These are phyloP conservation scores for Colletotrichum sp. DNA, from an alignment of 2,329 filamentous ascomycete genomes.

Conservation along the genomic window DNA sequence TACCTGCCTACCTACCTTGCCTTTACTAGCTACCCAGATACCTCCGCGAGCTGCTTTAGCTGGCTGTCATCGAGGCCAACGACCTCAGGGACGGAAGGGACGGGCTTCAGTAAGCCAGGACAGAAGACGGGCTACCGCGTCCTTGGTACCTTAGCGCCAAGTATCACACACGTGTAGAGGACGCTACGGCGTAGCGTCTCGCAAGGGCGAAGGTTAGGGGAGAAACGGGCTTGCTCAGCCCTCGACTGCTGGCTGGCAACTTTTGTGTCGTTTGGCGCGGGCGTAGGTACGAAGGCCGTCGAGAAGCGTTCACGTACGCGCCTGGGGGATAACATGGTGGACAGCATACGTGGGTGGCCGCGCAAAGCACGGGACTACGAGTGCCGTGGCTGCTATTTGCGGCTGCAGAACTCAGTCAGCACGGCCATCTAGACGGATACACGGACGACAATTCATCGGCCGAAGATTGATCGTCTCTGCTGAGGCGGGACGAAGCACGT, in stretches of 20 bases:
- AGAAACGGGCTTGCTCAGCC: constrained; percentile 15
- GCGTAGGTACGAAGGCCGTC: neutral
- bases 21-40: neutral
- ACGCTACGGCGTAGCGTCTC: constrained; percentile 6
- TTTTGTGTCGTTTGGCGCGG: neutral
- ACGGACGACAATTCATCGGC: neutral
- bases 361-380: neutral
- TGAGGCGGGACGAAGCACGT: neutral
- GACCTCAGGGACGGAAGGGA: neutral
- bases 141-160: constrained; percentile 11
- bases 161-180: constrained; percentile 12
- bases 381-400: constrained; percentile 1
- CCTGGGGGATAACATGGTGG: neutral
- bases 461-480: neutral
- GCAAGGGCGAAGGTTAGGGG: constrained; percentile 4
- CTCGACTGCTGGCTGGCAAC: neutral
- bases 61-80: neutral
- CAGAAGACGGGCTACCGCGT: neutral
- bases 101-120: neutral
- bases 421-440: neutral
- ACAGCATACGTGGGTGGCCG: neutral
- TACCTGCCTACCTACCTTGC: neutral
- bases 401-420: neutral
- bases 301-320: neutral
- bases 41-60: neutral